phyloP scores from a whole-genome alignment of 352 stramenopile genomes.

The Pythium biforme region DNA sequence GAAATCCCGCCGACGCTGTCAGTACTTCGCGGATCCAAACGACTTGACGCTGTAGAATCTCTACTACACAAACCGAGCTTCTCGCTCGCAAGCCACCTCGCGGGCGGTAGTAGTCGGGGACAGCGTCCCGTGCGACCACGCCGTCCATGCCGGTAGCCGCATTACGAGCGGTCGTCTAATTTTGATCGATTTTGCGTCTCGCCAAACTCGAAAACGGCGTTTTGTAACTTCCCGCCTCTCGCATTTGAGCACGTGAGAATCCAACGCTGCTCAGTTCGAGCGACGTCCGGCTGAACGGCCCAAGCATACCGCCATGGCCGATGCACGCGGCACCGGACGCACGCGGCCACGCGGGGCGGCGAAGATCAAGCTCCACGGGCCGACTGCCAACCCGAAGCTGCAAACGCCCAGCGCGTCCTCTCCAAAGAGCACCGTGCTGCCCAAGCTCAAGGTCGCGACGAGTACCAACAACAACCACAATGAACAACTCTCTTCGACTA shows the following conservation, averaged over 20 bases:
- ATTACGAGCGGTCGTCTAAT: constrained; percentile 14
- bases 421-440: constrained; percentile 8
- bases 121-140: not conserved
- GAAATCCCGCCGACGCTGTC: constrained; percentile 6
- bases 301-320: constrained; percentile 9
- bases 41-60: constrained; percentile 12
- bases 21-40: constrained; percentile 6
- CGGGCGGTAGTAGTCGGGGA: not conserved
- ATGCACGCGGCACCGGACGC: constrained; percentile 9
- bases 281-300: not conserved
- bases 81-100: constrained; percentile 15
- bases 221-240: constrained; percentile 34
- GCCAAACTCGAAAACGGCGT: constrained; percentile 11
- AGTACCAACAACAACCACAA: constrained; percentile 22
- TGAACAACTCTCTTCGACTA: constrained; percentile 12
- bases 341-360: constrained; percentile 13
- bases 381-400: constrained; percentile 6
- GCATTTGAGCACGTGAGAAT: not conserved
- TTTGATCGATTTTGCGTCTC: constrained; percentile 12
- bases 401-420: not conserved
- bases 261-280: not conserved
- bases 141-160: not conserved
- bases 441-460: constrained; percentile 13
- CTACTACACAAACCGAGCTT: constrained; percentile 26
- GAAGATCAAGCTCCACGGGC: constrained; percentile 20